These are phyloP conservation scores for Podospora comata DNA, from an alignment of 495 filamentous ascomycete genomes.

Conservation along the genomic window DNA sequence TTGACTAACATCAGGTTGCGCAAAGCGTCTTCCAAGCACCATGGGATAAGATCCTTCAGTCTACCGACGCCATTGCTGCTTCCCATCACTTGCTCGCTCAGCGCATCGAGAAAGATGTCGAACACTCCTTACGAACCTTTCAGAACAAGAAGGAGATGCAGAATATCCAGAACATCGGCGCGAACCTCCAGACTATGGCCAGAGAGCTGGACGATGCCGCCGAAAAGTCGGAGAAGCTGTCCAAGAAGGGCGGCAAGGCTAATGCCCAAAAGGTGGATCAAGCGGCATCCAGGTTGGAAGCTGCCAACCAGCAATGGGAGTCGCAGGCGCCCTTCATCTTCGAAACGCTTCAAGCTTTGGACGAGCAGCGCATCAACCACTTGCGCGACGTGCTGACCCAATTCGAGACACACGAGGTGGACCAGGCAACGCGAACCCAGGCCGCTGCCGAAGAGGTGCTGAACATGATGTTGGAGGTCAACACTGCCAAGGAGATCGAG, in stretches of 20 bases:
- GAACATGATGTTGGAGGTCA: conserved; percentile 80
- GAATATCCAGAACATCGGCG: conserved; percentile 76
- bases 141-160: conserved; percentile 76
- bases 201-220: conserved; percentile 81
- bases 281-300: conserved; percentile 70
- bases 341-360: conserved; percentile 86
- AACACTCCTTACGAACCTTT: conserved; percentile 71
- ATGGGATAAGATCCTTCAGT: conserved; percentile 86
- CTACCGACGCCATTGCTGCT: conserved; percentile 73
- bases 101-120: conserved; percentile 88
- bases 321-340: conserved; percentile 95
- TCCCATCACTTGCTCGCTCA: conserved; percentile 80
- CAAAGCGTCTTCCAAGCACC: conserved; percentile 82
- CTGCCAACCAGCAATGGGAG: conserved; percentile 82
- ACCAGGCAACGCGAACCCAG: conserved; percentile 76
- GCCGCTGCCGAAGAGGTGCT: conserved; percentile 76
- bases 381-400: conserved; percentile 91
- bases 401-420: conserved; percentile 86
- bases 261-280: conserved; percentile 75
- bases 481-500: conserved; percentile 85
- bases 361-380: conserved; percentile 87
- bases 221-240: conserved; percentile 83
- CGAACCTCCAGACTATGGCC: conserved; percentile 74
- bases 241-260: conserved; percentile 73
- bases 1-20: conserved; percentile 18